Conservation (phyloP, 2,329 filamentous ascomycete species). For the Nemania bipapillata region DNA sequence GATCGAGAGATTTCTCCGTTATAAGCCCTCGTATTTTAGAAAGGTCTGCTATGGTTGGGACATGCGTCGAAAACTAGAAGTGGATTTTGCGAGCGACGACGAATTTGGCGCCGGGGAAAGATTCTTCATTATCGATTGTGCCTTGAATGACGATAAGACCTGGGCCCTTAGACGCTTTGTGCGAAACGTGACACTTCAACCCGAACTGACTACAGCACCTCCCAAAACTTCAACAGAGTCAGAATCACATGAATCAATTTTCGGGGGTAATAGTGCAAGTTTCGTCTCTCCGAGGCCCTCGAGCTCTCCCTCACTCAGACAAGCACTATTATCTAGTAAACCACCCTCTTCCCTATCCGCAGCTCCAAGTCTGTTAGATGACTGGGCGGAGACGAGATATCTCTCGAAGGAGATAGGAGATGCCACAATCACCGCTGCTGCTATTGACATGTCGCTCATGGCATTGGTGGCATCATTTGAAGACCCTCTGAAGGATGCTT, state of each 20-base stretch:
- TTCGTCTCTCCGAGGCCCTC: conserved; percentile 41
- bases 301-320: conserved; percentile 40
- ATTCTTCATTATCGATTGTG: conserved; percentile 78
- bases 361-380: conserved; percentile 57
- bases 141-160: conserved; percentile 68
- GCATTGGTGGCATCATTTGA: conserved; percentile 78
- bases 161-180: conserved; percentile 59
- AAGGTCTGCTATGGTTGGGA: conserved; percentile 87
- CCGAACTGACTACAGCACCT: conserved; percentile 22
- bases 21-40: conserved; percentile 81
- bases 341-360: conserved; percentile 39
- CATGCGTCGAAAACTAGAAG: conserved; percentile 84
- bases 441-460: conserved; percentile 78
- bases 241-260: conserved; percentile 47
- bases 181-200: conserved; percentile 48
- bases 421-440: conserved; percentile 73
- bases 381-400: conserved; percentile 74
- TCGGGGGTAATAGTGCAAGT: conserved; percentile 44
- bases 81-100: conserved; percentile 88
- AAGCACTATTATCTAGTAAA: conserved; percentile 43
- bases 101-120: conserved; percentile 79
- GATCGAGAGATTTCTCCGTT: conserved; percentile 78
- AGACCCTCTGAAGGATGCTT: conserved; percentile 76
- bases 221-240: conserved; percentile 18
- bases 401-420: conserved; percentile 69